Evolutionary conservation across 2,329 filamentous ascomycete species (phyloP).

Genomic region (Neurospora sp.): DNA sequence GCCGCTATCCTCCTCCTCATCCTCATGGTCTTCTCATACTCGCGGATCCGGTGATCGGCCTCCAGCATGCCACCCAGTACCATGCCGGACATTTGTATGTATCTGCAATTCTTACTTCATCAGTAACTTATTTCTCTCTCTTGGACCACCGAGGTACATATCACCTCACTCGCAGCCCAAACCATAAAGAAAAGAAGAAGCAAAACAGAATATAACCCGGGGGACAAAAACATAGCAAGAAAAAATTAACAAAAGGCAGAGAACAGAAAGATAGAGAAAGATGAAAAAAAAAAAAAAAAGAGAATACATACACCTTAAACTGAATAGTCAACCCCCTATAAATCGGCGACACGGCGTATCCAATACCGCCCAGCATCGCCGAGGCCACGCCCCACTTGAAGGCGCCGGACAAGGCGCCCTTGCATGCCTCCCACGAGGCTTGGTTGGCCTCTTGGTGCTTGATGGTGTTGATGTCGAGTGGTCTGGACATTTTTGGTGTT

Average conservation of each 20-base stretch:
- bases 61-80: conserved; percentile 69
- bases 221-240: background rate
- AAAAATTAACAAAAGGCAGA: background rate
- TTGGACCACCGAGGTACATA: background rate
- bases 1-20: conserved; percentile 52
- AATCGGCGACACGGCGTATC: conserved; percentile 55
- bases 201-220: background rate
- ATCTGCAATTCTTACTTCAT: conserved; percentile 37
- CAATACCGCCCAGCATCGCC: conserved; percentile 50
- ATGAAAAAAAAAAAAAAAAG: background rate
- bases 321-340: conserved; percentile 65
- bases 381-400: conserved; percentile 63
- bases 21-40: conserved; percentile 56
- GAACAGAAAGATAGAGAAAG: background rate
- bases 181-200: background rate
- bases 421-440: conserved; percentile 61
- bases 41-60: conserved; percentile 57
- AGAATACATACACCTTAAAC: conserved; percentile 59
- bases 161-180: background rate
- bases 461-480: conserved; percentile 6
- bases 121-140: background rate
- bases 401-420: conserved; percentile 57
- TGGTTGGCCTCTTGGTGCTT: conserved; percentile 46
- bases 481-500: conserved; percentile 12
- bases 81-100: conserved; percentile 79